These are phyloP conservation scores for Talaromyces albobiverticillius DNA, from an alignment of 2,329 filamentous ascomycete species.

Conservation along the genomic window DNA sequence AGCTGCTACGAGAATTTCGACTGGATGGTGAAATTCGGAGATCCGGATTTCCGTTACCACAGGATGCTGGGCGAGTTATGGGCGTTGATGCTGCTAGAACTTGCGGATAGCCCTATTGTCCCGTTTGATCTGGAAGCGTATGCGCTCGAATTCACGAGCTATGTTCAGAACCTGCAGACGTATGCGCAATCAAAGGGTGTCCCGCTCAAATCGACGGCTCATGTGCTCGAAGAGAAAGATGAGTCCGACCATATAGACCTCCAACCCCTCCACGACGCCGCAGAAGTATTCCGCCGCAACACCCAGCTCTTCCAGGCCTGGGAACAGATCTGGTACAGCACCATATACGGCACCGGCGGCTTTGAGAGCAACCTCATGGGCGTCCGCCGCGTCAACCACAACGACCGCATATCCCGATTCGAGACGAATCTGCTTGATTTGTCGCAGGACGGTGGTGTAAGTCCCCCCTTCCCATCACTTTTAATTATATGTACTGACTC, in stretches of 20 bases:
- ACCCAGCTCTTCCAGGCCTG: slow-evolving; percentile 69
- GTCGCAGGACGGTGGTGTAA: slow-evolving; percentile 68
- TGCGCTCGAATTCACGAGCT: slow-evolving; percentile 61
- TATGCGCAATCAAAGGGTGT: slow-evolving; percentile 60
- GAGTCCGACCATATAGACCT: slow-evolving; percentile 53
- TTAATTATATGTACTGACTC: not conserved
- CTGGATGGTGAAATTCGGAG: slow-evolving; percentile 76
- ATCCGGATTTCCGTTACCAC: slow-evolving; percentile 82
- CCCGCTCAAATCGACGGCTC: slow-evolving; percentile 20
- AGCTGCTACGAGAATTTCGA: slow-evolving; percentile 89
- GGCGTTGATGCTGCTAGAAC: slow-evolving; percentile 77
- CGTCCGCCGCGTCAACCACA: slow-evolving; percentile 69
- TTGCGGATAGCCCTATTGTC: slow-evolving; percentile 75
- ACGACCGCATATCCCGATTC: slow-evolving; percentile 74
- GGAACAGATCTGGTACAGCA: slow-evolving; percentile 73
- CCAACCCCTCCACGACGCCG: slow-evolving; percentile 61
- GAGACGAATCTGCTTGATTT: slow-evolving; percentile 81
- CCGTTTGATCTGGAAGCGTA: slow-evolving; percentile 80
- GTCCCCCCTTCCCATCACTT: slow-evolving; percentile 36
- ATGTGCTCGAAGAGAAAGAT: slow-evolving; percentile 1
- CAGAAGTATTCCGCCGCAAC: slow-evolving; percentile 57
- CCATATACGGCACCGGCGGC: slow-evolving; percentile 67
- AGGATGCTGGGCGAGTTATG: slow-evolving; percentile 73
- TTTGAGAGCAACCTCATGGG: slow-evolving; percentile 72
- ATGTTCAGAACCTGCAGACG: slow-evolving; percentile 64